These are phyloP conservation scores for Alternaria consortialis DNA, from an alignment of 2,329 filamentous ascomycete species.

Conservation along the genomic window DNA sequence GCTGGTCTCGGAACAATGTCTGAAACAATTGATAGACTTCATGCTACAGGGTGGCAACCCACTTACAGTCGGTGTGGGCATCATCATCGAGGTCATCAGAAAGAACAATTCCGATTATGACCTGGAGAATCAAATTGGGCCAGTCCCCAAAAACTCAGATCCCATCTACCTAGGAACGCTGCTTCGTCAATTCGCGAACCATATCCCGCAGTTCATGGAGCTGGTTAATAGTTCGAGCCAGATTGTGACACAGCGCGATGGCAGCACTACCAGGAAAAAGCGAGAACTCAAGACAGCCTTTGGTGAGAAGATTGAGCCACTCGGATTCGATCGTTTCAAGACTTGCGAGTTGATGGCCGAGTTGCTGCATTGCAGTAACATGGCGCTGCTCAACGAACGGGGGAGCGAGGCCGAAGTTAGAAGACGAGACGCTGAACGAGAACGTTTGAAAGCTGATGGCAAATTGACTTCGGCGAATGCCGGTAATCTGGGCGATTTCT, in stretches of 20 bases:
- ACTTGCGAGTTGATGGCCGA: conserved; percentile 99
- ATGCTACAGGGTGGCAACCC: conserved; percentile 96
- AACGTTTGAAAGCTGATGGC: conserved; percentile 79
- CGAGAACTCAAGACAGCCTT: conserved; percentile 85
- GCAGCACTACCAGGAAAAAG: conserved; percentile 70
- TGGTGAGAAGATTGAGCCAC: conserved; percentile 87
- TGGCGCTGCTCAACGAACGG: conserved; percentile 91
- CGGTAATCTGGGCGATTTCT: conserved; percentile 65
- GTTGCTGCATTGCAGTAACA: conserved; percentile 96
- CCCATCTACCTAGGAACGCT: conserved; percentile 95
- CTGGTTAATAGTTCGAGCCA: conserved; percentile 80
- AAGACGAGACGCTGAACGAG: conserved; percentile 80
- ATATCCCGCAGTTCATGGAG: conserved; percentile 93
- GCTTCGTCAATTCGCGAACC: conserved; percentile 85
- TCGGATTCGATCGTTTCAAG: conserved; percentile 98
- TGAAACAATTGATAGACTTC: conserved; percentile 83
- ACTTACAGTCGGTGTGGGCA: conserved; percentile 93
- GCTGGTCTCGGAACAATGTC: conserved; percentile 85
- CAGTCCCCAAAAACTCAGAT: conserved; percentile 83
- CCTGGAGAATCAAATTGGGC: conserved; percentile 84
- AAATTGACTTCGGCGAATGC: conserved; percentile 69
- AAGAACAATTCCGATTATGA: conserved; percentile 99
- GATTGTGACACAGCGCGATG: conserved; percentile 64
- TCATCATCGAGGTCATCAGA: conserved; percentile 96
- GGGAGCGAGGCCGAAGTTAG: conserved; percentile 89